A percentile compares a stretch with the other conserved stretches of the same genome.
Conservation (phyloP, 2,329 filamentous ascomycete genomes). For the Periconia sp. region DNA sequence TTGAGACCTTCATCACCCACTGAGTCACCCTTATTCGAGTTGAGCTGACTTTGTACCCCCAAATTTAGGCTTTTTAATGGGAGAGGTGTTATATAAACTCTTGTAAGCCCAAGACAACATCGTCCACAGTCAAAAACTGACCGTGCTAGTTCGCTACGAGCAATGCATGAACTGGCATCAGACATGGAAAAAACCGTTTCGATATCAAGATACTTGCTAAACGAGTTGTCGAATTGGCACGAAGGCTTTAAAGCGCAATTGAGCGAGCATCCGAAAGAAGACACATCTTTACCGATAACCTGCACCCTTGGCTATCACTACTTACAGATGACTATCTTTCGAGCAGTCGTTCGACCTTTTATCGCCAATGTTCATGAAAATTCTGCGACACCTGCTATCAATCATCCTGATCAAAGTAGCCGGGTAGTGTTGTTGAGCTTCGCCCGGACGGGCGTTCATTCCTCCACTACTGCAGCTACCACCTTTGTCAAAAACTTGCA, state of each 20-base stretch:
- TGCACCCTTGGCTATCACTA: conserved; percentile 9
- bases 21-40: no score
- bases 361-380: not conserved
- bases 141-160: conserved; percentile 5
- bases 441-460: not conserved
- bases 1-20: no score
- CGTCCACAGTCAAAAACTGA: not conserved
- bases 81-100: no score
- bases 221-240: no score
- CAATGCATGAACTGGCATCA: not conserved
- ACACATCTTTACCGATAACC: conserved; percentile 1
- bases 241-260: not conserved
- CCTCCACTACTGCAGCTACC: conserved; percentile 4
- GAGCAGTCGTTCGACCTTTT: conserved; percentile 10
- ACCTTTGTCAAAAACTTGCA: conserved; percentile 5
- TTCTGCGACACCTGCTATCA: conserved; percentile 3
- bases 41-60: no score
- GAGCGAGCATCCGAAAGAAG: not conserved
- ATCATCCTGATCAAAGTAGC: no score
- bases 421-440: no score
- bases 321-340: conserved; percentile 11
- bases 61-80: no score
- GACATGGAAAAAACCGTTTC: not conserved
- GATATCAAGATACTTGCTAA: no score
- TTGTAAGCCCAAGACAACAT: no score